These are phyloP conservation scores for Echinochloa phyllopogon DNA, from an alignment of 176 grass and related monocot species.

Conservation along the genomic window DNA sequence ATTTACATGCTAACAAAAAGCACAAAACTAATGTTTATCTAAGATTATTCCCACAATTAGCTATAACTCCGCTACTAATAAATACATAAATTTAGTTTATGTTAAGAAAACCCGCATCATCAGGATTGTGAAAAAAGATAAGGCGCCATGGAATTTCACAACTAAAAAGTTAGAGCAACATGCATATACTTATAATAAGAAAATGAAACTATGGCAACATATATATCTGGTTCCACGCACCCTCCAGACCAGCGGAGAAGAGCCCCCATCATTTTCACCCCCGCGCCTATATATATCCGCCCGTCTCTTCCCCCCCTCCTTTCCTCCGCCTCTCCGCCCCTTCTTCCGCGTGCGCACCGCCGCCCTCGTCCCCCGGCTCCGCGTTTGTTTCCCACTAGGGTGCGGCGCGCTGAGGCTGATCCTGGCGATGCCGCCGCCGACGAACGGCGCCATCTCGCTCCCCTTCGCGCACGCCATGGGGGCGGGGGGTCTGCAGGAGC, in stretches of 20 bases:
- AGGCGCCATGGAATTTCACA: too few relatives aligned
- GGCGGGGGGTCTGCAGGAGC: neutral
- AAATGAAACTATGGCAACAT: too few relatives aligned
- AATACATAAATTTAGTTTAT: too few relatives aligned
- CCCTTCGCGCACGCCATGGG: constrained; percentile 13
- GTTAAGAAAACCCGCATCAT: too few relatives aligned
- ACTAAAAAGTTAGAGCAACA: too few relatives aligned
- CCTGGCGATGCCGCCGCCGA: constrained; percentile 56
- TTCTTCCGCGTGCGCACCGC: constrained; percentile 36
- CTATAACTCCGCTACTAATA: too few relatives aligned
- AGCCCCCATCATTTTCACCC: constrained; percentile 40
- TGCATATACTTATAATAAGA: too few relatives aligned
- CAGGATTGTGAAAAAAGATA: too few relatives aligned
- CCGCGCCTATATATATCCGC: constrained; percentile 41
- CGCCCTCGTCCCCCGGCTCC: constrained; percentile 23
- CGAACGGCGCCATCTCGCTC: constrained; percentile 46
- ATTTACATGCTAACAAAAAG: too few relatives aligned
- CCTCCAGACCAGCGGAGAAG: constrained; percentile 19
- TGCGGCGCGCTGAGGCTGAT: neutral
- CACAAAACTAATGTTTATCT: too few relatives aligned
- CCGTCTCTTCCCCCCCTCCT: neutral
- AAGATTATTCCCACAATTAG: too few relatives aligned
- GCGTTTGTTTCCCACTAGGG: neutral
- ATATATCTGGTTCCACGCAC: neutral
- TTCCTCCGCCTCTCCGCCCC: constrained; percentile 39